These are phyloP conservation scores for Alternaria alternata DNA, from an alignment of 2,329 filamentous ascomycete genomes.

Conservation along the genomic window DNA sequence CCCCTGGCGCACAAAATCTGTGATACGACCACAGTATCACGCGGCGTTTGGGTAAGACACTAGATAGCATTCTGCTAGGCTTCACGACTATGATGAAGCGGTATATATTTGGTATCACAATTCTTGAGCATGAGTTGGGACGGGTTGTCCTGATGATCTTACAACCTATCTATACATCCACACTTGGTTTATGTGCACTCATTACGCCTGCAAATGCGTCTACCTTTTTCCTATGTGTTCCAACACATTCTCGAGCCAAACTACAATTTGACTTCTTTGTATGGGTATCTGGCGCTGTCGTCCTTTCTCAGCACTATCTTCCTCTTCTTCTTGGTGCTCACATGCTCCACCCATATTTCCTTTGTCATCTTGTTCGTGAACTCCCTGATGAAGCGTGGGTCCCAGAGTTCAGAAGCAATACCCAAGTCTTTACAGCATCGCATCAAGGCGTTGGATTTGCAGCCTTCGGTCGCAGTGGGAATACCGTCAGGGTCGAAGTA, in stretches of 20 bases:
- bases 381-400: constrained; percentile 85
- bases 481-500: constrained; percentile 92
- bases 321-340: constrained; percentile 83
- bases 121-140: constrained; percentile 5
- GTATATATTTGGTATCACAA: constrained; percentile 6
- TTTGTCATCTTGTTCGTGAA: constrained; percentile 79
- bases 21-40: constrained; percentile 5
- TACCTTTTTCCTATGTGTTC: neutral
- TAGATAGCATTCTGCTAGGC: constrained; percentile 12
- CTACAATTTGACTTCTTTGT: constrained; percentile 58
- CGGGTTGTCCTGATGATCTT: neutral
- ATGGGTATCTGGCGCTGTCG: constrained; percentile 73
- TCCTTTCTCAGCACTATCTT: constrained; percentile 89
- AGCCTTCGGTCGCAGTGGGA: constrained; percentile 92
- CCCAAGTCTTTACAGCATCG: constrained; percentile 98
- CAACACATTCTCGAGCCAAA: neutral
- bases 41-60: constrained; percentile 17
- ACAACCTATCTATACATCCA: constrained; percentile 2
- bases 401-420: constrained; percentile 94
- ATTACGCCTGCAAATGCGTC: constrained; percentile 4
- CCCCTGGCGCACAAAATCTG: constrained; percentile 12
- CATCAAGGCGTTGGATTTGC: constrained; percentile 97
- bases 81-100: constrained; percentile 6
- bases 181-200: neutral
- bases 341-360: constrained; percentile 91